A percentile compares a stretch with the other conserved stretches of the same genome.
phyloP scores from a whole-genome alignment of 257 asterid species.

The Solanum sparsipilum region DNA sequence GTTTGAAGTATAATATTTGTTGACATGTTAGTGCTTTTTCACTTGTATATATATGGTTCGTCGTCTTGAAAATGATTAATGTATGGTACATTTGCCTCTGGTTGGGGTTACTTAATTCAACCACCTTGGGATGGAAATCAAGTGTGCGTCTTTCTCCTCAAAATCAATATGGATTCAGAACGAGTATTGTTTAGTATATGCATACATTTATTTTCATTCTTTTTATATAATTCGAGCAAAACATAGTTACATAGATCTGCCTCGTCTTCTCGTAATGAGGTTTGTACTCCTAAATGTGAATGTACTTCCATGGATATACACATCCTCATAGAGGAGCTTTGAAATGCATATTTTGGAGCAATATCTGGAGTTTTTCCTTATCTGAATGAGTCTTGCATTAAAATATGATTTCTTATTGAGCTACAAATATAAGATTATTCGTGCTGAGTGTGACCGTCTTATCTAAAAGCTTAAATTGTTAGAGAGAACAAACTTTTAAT shows the following conservation, averaged over 20 bases:
- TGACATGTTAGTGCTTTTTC: not conserved
- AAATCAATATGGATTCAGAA: not conserved
- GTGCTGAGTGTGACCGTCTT: not conserved
- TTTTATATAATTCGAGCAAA: not conserved
- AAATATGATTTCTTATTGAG: not conserved
- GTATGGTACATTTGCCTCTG: not conserved
- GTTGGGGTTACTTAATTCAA: not conserved
- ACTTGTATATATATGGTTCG: not conserved
- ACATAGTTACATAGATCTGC: not conserved
- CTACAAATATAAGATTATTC: not conserved
- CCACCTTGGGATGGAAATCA: not conserved
- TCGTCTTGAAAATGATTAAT: not conserved
- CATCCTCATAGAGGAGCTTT: not conserved
- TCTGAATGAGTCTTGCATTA: not conserved
- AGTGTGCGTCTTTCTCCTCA: not conserved
- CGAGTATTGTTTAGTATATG: not conserved
- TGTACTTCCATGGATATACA: not conserved
- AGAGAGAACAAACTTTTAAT: conserved; percentile 1
- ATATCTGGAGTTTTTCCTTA: not conserved
- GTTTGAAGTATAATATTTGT: not conserved
- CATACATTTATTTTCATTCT: not conserved
- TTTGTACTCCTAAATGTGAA: not conserved
- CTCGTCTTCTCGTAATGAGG: not conserved
- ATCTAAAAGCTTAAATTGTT: not conserved
- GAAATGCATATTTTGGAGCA: not conserved